Evolutionary conservation across 441 rosid genomes (phyloP).

Genomic region (Populus hybrid): DNA sequence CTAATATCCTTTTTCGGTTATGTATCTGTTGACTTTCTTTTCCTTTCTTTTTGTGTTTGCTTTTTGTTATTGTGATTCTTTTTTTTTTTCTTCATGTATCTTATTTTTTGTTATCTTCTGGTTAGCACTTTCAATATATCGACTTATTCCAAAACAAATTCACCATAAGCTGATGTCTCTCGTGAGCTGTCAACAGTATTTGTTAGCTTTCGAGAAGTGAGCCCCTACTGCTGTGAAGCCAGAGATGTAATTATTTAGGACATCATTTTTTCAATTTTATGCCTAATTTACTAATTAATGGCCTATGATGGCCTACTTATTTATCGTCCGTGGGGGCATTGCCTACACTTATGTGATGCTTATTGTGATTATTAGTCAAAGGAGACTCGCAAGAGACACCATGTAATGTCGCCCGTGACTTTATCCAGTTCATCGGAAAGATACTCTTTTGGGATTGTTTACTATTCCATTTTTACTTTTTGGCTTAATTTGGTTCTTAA

Average conservation of each 20-base stretch:
- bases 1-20: too few species aligned
- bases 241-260: neutral
- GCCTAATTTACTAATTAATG: constrained; percentile 14
- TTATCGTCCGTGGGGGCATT: neutral
- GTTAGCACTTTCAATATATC: too few species aligned
- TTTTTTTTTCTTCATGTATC: too few species aligned
- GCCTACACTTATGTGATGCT: neutral
- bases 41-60: too few species aligned
- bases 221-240: neutral
- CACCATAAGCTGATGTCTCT: neutral
- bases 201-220: constrained; percentile 1
- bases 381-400: neutral
- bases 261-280: neutral
- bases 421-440: neutral
- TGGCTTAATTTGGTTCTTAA: neutral
- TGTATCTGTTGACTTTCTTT: too few species aligned
- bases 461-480: too few species aligned
- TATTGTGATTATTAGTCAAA: constrained; percentile 8
- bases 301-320: neutral
- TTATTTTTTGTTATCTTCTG: too few species aligned
- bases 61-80: too few species aligned
- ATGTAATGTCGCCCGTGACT: constrained; percentile 9
- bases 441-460: neutral
- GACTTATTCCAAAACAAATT: too few species aligned
- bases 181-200: neutral